Evolutionary conservation across 768 basidiomycete species (phyloP), one percentile per base, ranked within the genome.

Genomic region (Leccinum uliginosum): DNA sequence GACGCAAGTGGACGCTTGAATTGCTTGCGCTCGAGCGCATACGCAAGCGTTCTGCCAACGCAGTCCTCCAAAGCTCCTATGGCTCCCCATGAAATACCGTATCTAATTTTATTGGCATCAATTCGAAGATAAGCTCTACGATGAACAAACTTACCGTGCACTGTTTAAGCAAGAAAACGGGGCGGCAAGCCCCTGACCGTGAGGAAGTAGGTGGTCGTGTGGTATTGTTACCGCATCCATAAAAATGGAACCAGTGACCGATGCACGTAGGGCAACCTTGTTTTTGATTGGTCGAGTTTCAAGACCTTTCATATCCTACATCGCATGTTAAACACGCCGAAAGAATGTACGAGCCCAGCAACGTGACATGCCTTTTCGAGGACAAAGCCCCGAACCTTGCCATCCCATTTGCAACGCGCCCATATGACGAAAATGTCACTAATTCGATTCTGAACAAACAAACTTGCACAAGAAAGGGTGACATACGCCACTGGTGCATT

Each of bases 31-130:
- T 97, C 91, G 32, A 97, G 81, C 10, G 93, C 89, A 68, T 98
- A 98, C 11, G 79, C 79, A 21, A 90, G 83, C 1, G 94, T 83
- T 40, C 83, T 83, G 32, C 79, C 69, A 43, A 98, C 79, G 67
- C 93, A 97, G 64, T 97, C 92, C 70, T 98, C 95, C 26, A 98
- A 81, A 2, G 95, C 89, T 27, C 96, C 96, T 83, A 98, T 95
- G 1, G 90, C 89, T 53, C 95, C 95, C 91, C 93, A 98, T 1
- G 90, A 88, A 60, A 96, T 96, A 27, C 93, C 92, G 67, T 76
- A 91, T 64, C 91, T 85, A 44, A 35, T 7, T 26, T 23, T 30
- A 8, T 26, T 12, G 24, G 29, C 19, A 45, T 63, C 17, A 53
- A 43, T 47, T 24, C 40, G 15, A 8, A 14, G 34, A 23, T 48